Evolutionary conservation across 2,329 filamentous ascomycete genomes (phyloP).

Genomic region (Penicillium aurantiogriseum): DNA sequence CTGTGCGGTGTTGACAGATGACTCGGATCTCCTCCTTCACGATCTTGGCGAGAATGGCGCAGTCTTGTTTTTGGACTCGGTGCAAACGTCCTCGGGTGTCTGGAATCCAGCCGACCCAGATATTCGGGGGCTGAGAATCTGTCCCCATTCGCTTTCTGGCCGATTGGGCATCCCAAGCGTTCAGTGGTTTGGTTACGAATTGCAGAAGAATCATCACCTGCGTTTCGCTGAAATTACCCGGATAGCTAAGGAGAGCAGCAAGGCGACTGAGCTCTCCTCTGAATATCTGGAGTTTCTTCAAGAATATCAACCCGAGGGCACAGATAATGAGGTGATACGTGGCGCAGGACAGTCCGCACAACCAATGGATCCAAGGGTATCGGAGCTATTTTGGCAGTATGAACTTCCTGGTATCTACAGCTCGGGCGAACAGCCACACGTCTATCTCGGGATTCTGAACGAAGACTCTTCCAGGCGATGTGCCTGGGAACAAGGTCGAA

Average conservation of each 20-base stretch:
- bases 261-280: constrained; percentile 11
- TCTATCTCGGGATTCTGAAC: constrained; percentile 66
- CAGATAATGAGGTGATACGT: not conserved
- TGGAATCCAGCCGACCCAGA: constrained; percentile 13
- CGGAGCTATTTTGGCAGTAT: constrained; percentile 52
- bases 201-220: constrained; percentile 32
- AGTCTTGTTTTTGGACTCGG: constrained; percentile 67
- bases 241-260: constrained; percentile 27
- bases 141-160: constrained; percentile 34
- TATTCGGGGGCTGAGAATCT: constrained; percentile 39
- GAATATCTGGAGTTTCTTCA: constrained; percentile 35
- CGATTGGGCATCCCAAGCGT: constrained; percentile 37
- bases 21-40: constrained; percentile 81
- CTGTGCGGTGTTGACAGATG: constrained; percentile 69
- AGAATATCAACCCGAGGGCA: constrained; percentile 33
- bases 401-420: constrained; percentile 22
- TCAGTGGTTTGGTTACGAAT: constrained; percentile 41
- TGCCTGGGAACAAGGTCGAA: constrained; percentile 56
- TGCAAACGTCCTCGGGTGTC: constrained; percentile 43
- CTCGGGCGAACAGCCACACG: constrained; percentile 33
- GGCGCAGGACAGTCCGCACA: constrained; percentile 12
- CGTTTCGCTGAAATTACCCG: constrained; percentile 34
- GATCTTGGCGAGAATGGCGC: constrained; percentile 61
- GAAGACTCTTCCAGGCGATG: constrained; percentile 57
- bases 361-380: constrained; percentile 50